These are phyloP conservation scores for Huntiella bhutanensis DNA, from an alignment of 2,329 filamentous ascomycete genomes.

Conservation along the genomic window DNA sequence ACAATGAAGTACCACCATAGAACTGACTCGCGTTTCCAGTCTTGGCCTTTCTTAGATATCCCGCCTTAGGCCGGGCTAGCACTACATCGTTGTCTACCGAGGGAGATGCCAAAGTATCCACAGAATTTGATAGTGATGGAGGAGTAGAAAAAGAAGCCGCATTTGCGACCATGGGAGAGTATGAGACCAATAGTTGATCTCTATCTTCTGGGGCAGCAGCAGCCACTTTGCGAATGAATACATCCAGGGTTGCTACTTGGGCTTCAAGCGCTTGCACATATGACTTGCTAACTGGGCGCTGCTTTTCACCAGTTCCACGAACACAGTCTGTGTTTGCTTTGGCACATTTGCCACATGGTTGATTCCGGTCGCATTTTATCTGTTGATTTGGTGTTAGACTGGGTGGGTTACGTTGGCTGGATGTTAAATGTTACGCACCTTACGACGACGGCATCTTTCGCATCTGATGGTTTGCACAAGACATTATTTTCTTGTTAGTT, in stretches of 20 bases:
- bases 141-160: constrained; percentile 13
- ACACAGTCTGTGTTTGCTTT: constrained; percentile 23
- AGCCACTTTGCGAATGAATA: constrained; percentile 25
- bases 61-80: constrained; percentile 13
- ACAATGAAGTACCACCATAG: constrained; percentile 8
- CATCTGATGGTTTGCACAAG: constrained; percentile 17
- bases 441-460: constrained; percentile 25
- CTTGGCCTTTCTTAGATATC: constrained; percentile 18
- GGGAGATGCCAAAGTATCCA: not conserved
- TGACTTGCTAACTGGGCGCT: constrained; percentile 26
- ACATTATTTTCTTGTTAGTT: not conserved
- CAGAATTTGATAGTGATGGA: not conserved
- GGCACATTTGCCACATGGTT: constrained; percentile 30
- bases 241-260: constrained; percentile 26
- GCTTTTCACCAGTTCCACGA: constrained; percentile 24
- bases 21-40: constrained; percentile 5
- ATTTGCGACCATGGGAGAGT: not conserved
- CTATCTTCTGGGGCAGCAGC: constrained; percentile 21
- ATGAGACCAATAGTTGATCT: constrained; percentile 24
- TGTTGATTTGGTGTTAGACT: not conserved
- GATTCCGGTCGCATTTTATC: constrained; percentile 33
- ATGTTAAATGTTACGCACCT: constrained; percentile 16
- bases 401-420: not conserved
- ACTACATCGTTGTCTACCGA: constrained; percentile 7
- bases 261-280: constrained; percentile 29